A percentile compares a stretch with the other conserved stretches of the same genome.
These are phyloP conservation scores for Trametes maxima DNA, from an alignment of 768 basidiomycete species.

Conservation along the genomic window DNA sequence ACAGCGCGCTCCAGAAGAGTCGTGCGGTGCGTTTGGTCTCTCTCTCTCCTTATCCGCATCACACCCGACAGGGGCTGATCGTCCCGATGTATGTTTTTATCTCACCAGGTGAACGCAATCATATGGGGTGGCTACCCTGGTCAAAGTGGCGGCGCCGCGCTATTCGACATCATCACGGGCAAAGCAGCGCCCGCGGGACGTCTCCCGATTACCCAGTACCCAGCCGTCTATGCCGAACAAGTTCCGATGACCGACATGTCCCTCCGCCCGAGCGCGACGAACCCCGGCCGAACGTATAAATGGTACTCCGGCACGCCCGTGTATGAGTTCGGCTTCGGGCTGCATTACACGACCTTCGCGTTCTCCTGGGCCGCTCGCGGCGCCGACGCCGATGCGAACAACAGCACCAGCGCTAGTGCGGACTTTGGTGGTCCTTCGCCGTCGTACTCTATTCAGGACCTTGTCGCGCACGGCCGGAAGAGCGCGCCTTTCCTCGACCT, in stretches of 20 bases:
- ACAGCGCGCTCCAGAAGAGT: slow-evolving; percentile 47
- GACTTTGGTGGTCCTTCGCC: slow-evolving; percentile 27
- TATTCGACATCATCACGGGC: slow-evolving; percentile 55
- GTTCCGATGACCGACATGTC: slow-evolving; percentile 63
- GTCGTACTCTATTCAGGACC: slow-evolving; percentile 44
- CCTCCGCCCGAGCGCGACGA: slow-evolving; percentile 48
- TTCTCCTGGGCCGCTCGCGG: slow-evolving; percentile 38
- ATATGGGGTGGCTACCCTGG: slow-evolving; percentile 62
- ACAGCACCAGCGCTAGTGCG: background rate
- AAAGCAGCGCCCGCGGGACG: slow-evolving; percentile 57
- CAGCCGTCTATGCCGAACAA: slow-evolving; percentile 47
- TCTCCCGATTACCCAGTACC: slow-evolving; percentile 56
- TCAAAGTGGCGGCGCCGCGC: slow-evolving; percentile 55
- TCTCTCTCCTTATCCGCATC: background rate
- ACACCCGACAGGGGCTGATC: background rate
- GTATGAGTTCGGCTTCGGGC: slow-evolving; percentile 54
- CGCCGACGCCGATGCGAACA: background rate
- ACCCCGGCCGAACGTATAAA: slow-evolving; percentile 59
- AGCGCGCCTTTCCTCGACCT: slow-evolving; percentile 40
- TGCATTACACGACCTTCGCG: slow-evolving; percentile 56
- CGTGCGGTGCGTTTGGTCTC: slow-evolving; percentile 36
- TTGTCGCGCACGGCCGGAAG: slow-evolving; percentile 34
- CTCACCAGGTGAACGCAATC: slow-evolving; percentile 49
- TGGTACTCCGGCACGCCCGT: slow-evolving; percentile 58
- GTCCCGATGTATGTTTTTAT: background rate